These are phyloP conservation scores for Apiotrichum sp. DNA, from an alignment of 1,284 basidiomycete species.

Conservation along the genomic window DNA sequence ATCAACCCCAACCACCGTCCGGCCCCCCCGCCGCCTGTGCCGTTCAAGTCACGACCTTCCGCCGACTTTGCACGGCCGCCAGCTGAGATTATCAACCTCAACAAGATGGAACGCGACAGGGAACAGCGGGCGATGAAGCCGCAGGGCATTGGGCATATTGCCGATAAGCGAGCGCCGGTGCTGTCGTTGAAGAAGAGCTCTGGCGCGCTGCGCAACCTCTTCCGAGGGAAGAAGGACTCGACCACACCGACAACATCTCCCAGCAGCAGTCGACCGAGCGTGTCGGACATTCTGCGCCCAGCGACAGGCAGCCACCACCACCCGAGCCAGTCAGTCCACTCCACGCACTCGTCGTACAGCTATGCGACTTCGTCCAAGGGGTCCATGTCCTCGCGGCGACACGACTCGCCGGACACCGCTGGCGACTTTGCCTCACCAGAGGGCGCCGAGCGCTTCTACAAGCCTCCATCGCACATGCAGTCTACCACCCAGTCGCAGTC, in stretches of 20 bases:
- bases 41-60: not conserved
- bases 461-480: constrained; percentile 1
- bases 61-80: not conserved
- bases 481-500: not conserved
- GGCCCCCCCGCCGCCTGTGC: not conserved
- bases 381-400: not conserved
- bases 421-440: not conserved
- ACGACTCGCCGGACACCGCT: not conserved
- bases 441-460: not conserved
- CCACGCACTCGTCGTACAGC: not conserved
- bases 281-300: not conserved
- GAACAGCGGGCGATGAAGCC: not conserved
- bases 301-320: no score
- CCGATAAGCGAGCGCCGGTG: constrained; percentile 21
- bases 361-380: not conserved
- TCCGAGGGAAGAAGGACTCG: constrained; percentile 47
- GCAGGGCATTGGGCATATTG: constrained; percentile 6
- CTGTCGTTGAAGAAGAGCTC: constrained; percentile 42
- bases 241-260: constrained; percentile 21
- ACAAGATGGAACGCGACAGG: not conserved
- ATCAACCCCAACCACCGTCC: not conserved
- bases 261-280: not conserved
- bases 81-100: not conserved
- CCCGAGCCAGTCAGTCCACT: not conserved
- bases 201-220: constrained; percentile 41